Evolutionary conservation across 2,329 filamentous ascomycete genomes (phyloP), one percentile per base, ranked within the genome.

Genomic region (Coniochaeta prunicola): DNA sequence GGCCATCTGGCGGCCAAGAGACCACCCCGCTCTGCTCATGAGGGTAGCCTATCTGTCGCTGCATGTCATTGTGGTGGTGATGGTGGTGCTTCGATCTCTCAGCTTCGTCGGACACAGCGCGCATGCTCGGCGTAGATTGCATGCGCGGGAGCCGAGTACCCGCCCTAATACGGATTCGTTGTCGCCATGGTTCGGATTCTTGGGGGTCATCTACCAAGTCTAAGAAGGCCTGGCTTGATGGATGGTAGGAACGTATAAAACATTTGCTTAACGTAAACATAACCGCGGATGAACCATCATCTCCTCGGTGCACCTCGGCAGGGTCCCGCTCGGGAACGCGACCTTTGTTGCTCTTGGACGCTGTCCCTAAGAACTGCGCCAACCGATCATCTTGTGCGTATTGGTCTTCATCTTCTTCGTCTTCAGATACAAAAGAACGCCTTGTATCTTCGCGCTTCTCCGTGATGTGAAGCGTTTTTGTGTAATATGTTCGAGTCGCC

Each of bases 401-500:
- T 17, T 42, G 12, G 28, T 55, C 36, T 38, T 21, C 53, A 24
- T 36, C 45, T 26, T 45, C 33, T 40, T 21, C 57, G 4, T 53
- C 50, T 26, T 54, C 40, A 30, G 10, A 6, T 26, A 21, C n/a
- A 7, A 3, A 15, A 5, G 26, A 50, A 9, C 4, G 31, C 17
- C 13, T 31, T 15, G n/a, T 33, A 45, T 13, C 21, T 21, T 10
- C 34, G 26, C 17, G 13, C 9, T 10, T 53, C 57, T 2, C 68
- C 67, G 45, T 50, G 62, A 83, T 84, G 1, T 65, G 59, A n/a
- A 87, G 73, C 17, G 76, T 70, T 13, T 78, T 82, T 12, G 76
- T 83, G 69, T 92, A 92, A 66, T 86, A 90, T 0, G 82, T 89
- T 28, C 88, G 80, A 42, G 80, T 77, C 59, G 84, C 84, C 26